Percentiles rank a stretch among this genome's conserved stretches.
phyloP scores from a whole-genome alignment of 108 stramenopile genomes.

The Heterococcus sp. region DNA sequence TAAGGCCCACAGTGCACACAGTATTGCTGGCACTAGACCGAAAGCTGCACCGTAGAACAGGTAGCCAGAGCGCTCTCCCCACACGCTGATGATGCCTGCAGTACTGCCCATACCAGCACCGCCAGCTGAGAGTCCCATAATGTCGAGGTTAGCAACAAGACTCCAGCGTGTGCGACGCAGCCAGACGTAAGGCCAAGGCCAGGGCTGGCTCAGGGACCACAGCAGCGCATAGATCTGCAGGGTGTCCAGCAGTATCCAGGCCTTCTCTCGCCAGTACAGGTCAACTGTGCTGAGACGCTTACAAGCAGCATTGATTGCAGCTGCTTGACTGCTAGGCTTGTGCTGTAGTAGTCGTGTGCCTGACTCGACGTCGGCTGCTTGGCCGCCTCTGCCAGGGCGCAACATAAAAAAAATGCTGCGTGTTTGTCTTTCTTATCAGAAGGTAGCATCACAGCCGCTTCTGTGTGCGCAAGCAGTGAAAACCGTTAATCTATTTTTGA shows the following conservation, averaged over 20 bases:
- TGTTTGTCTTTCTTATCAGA: background rate
- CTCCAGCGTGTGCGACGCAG: conserved; percentile 19
- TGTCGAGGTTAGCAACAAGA: conserved; percentile 25
- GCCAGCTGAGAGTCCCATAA: conserved; percentile 5
- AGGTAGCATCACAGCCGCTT: background rate
- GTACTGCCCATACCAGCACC: conserved; percentile 15
- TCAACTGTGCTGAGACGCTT: conserved; percentile 3
- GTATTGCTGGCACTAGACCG: background rate
- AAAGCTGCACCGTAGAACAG: conserved; percentile 4
- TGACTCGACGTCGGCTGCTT: background rate
- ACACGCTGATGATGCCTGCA: conserved; percentile 2
- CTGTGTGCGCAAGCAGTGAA: too few species aligned
- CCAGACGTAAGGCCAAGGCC: conserved; percentile 40
- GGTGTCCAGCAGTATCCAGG: conserved; percentile 8
- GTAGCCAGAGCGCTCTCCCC: conserved; percentile 18
- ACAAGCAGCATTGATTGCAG: background rate
- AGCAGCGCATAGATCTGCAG: conserved; percentile 38
- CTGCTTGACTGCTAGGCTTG: background rate
- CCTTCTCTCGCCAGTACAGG: conserved; percentile 21
- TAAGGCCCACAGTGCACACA: conserved; percentile 10
- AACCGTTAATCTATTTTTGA: too few species aligned
- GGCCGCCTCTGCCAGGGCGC: too few species aligned
- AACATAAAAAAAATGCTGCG: background rate
- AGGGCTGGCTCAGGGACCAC: conserved; percentile 40
- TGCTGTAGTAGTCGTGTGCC: background rate